A percentile compares a stretch with the other conserved stretches of the same genome.
phyloP scores from a whole-genome alignment of 2,329 filamentous ascomycete species.

The Lachnellula willkommii region DNA sequence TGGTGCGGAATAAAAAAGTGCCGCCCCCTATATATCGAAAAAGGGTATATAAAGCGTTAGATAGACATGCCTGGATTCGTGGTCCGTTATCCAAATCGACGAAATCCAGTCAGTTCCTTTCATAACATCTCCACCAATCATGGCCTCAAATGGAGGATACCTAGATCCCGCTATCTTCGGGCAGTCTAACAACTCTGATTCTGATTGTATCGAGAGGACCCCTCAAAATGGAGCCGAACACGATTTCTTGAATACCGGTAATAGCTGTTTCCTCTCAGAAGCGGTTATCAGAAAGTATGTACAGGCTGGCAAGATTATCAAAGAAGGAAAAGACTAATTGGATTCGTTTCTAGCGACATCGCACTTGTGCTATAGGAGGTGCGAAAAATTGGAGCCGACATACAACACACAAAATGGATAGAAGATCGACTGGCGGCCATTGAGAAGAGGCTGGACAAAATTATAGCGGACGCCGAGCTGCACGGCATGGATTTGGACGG shows the following conservation, averaged over 20 bases:
- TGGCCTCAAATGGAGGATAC: neutral
- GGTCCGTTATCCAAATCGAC: too few species aligned
- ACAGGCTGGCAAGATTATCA: neutral
- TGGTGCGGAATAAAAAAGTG: too few species aligned
- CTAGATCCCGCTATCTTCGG: neutral
- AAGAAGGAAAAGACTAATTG: neutral
- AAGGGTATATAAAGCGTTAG: neutral
- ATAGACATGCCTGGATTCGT: neutral
- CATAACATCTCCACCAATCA: neutral
- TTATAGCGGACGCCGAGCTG: neutral
- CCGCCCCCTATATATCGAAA: too few species aligned
- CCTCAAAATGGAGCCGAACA: too few species aligned
- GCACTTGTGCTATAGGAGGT: neutral
- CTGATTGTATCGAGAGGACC: too few species aligned
- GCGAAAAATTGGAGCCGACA: neutral
- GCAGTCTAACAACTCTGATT: neutral
- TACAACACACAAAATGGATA: neutral
- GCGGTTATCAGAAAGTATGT: neutral
- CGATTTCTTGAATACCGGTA: too few species aligned
- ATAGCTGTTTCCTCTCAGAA: too few species aligned
- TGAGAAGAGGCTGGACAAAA: neutral
- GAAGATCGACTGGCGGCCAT: neutral
- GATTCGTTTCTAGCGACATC: neutral
- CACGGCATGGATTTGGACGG: neutral
- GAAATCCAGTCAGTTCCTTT: too few species aligned